A percentile compares a stretch with the other conserved stretches of the same genome.
These are phyloP conservation scores for Aspergillus floridensis DNA, from an alignment of 2,329 filamentous ascomycete genomes.

Conservation along the genomic window DNA sequence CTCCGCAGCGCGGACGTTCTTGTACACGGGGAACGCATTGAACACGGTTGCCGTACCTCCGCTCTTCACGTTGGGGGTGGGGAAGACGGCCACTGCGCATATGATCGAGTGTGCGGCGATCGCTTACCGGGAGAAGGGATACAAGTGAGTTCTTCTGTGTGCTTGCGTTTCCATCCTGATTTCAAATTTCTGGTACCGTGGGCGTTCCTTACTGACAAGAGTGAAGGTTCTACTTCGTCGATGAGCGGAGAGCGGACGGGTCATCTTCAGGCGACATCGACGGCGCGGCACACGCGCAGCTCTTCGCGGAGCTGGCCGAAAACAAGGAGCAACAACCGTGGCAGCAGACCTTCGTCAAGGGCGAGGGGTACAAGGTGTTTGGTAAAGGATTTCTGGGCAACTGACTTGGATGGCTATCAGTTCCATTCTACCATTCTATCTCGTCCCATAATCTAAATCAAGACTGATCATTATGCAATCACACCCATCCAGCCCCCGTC, in stretches of 20 bases:
- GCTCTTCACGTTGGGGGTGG: neutral
- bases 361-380: neutral
- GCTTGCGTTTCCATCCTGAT: neutral
- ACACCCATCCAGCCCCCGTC: no score
- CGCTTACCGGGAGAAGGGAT: neutral
- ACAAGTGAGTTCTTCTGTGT: neutral
- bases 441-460: no score
- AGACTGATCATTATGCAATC: no score
- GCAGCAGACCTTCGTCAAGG: slow-evolving; percentile 6
- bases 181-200: neutral
- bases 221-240: neutral
- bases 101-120: neutral
- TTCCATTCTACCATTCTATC: no score
- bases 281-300: neutral
- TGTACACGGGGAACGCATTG: slow-evolving; percentile 4
- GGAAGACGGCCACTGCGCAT: neutral
- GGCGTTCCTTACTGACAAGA: neutral
- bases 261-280: neutral
- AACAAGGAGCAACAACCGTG: neutral
- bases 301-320: neutral
- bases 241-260: neutral
- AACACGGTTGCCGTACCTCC: neutral
- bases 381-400: no score
- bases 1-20: neutral
- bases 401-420: no score